Base-by-base conservation (phyloP, 2,329 filamentous ascomycete genomes). In the Xylariaceae sp. region DNA sequence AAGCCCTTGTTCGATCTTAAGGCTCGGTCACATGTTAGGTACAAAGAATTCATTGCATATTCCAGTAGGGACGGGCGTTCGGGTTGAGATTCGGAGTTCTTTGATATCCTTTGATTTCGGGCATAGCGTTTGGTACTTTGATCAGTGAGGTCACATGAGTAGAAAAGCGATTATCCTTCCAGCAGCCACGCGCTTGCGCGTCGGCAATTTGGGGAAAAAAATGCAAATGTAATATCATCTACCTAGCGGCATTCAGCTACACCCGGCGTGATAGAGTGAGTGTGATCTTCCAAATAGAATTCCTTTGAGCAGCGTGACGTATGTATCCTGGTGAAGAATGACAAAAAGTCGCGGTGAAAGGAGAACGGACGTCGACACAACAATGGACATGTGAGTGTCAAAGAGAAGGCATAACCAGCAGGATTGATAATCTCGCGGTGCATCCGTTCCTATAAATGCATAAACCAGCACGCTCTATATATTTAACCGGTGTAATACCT, bases 61-160 rank as follows among this genome's bases (percentile, higher is more conserved):
- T 46, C 21, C 21, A 40, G 26, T 32, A 22, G 47, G 32, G 32
- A 34, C 30, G 8, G 56, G 56, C 56, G 56, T 58, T 54, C 7
- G 10, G 30, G 26, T 46, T 19, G 32, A 41, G 36, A 43, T 44
- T 48, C 8, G 51, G 50, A 53, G 53, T 54, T 54, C 15, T 51
- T 51, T 51, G 47, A 58, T 58, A 58, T 55, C 56, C 53, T 55
- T 58, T 58, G 53, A 56, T 58, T 58, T 52, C 22, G 47, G 50
- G 47, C 47, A 55, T 39, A 49, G 46, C 41, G 50, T 37, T 51
- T 48, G 56, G 47, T 48, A 47, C 21, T 46, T 36, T 42, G 49
- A 49, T 48, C 51, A 48, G 42, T 44, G 26, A 16, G 4, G 32
- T 34, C 36, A 29, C 18, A 46, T 22, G 18, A 43, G 32, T 53